Evolutionary conservation across 2,329 filamentous ascomycete genomes (phyloP), one percentile per base, ranked within the genome.

Genomic region (Paraconiothyrium brasiliense): DNA sequence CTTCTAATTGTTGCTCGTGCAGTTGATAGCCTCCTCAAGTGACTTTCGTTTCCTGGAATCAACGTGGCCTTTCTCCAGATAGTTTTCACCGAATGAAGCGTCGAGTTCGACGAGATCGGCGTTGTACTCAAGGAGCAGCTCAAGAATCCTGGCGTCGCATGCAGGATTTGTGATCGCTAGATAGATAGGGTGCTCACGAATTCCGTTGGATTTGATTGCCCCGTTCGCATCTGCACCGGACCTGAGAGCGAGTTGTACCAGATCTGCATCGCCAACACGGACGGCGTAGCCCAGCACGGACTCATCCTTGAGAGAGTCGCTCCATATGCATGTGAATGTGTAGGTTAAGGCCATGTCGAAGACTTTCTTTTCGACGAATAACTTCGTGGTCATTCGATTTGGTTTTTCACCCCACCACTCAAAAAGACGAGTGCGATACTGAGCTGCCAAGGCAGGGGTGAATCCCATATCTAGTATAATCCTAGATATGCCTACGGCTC

Each of bases 71-170:
- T 30, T 30, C 27, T 30, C 27, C 27, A 30, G 27, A 2, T 30
- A 2, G 6, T 30, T 4, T 30, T 30, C 2, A 30, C 27, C 27
- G 2, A 30, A 30, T 4, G 2, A 30, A 30, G 27, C 1, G 1
- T 30, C 27, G 27, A 30, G 4, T 37, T 4, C 41, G 16, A 13
- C 1, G 63, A 66, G 57, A 16, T 34, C 47, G 5, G 47, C 47
- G 13, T 27, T 27, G 35, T 50, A 20, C 3, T 2, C 47, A 20
- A 50, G 47, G 27, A 50, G 47, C 1, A 35, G 47, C 47, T 50
- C 27, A 14, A 50, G 5, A 7, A 50, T 50, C 30, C 2, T 22
- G 30, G 30, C 22, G 4, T 35, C 10, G 30, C 30, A 39, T 20
- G 70, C 13, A 3, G 16, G 1, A 13, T 51, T 37, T 4, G 10